Percentiles rank a stretch among this genome's conserved stretches.
Conservation (phyloP, 257 asterid species). For the Plantago elongata region DNA sequence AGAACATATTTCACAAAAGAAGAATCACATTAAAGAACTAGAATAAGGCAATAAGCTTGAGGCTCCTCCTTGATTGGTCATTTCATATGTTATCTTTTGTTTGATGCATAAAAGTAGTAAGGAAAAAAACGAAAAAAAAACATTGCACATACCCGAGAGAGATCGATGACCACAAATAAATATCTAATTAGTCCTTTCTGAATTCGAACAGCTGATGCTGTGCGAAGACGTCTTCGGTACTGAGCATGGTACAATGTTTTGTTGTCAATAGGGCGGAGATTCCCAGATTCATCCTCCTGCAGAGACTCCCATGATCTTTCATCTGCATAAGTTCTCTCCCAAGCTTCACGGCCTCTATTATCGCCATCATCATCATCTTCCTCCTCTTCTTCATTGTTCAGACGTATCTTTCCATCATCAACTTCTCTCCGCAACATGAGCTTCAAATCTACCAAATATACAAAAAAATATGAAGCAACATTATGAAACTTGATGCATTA, state of each 20-base stretch:
- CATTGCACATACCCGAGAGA: constrained; percentile 57
- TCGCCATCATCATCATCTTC: constrained; percentile 71
- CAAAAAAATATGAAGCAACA: no score
- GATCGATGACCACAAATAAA: constrained; percentile 73
- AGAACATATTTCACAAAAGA: no score
- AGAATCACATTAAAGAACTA: no score
- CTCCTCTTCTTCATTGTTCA: constrained; percentile 68
- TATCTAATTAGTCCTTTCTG: constrained; percentile 94
- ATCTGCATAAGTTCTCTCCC: constrained; percentile 92
- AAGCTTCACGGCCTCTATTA: constrained; percentile 64
- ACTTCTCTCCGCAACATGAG: constrained; percentile 33
- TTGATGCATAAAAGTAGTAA: neutral
- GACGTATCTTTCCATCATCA: constrained; percentile 38
- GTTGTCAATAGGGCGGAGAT: constrained; percentile 88
- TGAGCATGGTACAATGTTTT: constrained; percentile 85
- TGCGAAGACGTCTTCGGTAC: constrained; percentile 75
- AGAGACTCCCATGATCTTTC: constrained; percentile 98
- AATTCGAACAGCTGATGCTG: constrained; percentile 59
- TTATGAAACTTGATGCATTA: no score
- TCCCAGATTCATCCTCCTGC: constrained; percentile 96
- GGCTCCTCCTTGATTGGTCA: no score
- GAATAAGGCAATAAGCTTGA: no score
- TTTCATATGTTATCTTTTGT: neutral
- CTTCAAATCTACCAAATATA: neutral
- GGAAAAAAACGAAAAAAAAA: neutral